Base-by-base conservation (phyloP, 2,329 filamentous ascomycete species). In the Fusarium sp. region DNA sequence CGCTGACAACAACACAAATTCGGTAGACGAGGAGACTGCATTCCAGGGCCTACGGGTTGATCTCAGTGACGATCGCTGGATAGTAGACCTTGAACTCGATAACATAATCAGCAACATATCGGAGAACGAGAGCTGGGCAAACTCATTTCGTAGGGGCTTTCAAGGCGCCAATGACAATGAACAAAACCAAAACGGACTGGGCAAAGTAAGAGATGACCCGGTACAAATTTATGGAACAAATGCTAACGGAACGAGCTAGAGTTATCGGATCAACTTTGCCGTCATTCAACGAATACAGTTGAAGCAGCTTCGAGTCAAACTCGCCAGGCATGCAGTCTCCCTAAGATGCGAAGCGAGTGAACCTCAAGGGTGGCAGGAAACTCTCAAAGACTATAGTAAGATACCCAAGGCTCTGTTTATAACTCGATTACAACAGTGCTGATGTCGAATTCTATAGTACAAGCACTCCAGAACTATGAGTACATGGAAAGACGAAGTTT, bases 351-450 rank as follows among this genome's bases (percentile, higher is more conserved):
- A 35, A 17, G 39, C 39, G 3, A 12, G 4, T 1, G 39, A 47
- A 1, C 31, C 39, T 7, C 10, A 33, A 27, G 39, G 7, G 9
- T 56, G 53, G 39, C 53, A 56, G 17, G 22, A 56, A 3, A 35
- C 39, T 10, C 53, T 35, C 5, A 33, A n/a, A 35, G 29, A 56
- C 3, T 56, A 56, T 4, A 33, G 53, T 56, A 35, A 35, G 39
- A 25, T 17, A 4, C 1, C 9, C 1, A 1, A 1, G 4, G 0
- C 9, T n/a, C 25, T n/a, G n/a, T 4, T n/a, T 10, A 7, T 7
- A 18, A 10, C 18, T 11, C 14, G 36, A 42, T 7, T 4, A 7
- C 20, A 27, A 17, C 1, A 1, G 5, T 44, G 9, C n/a, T 56
- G 10, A 56, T 44, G 15, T 12, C 8, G 13, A 6, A 20, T 7